phyloP scores from a whole-genome alignment of 345 rosid genomes.

The Eucalyptus decipiens region DNA sequence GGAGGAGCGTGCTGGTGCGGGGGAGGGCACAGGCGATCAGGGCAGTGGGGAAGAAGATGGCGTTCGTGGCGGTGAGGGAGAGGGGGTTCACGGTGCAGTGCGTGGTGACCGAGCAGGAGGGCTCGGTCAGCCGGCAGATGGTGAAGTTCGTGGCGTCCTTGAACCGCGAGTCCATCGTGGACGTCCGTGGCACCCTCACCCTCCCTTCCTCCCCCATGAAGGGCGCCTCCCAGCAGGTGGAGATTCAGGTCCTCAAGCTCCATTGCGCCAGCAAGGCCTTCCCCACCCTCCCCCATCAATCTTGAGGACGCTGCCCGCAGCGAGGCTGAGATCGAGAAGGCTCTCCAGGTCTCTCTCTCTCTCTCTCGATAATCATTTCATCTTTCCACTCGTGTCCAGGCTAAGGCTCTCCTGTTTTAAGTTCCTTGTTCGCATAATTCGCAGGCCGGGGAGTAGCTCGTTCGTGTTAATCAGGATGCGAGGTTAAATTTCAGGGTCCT shows the following conservation, averaged over 20 bases:
- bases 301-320: slow-evolving; percentile 81
- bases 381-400: background rate
- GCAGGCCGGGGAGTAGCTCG: slow-evolving; percentile 48
- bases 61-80: slow-evolving; percentile 55
- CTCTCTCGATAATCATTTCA: background rate
- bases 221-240: slow-evolving; percentile 62
- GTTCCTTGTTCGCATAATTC: background rate
- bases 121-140: slow-evolving; percentile 47
- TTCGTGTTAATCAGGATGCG: slow-evolving; percentile 70
- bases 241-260: slow-evolving; percentile 46
- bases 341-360: background rate
- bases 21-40: slow-evolving; percentile 54
- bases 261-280: slow-evolving; percentile 51
- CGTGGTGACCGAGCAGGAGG: slow-evolving; percentile 33
- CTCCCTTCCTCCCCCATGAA: slow-evolving; percentile 35
- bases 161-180: slow-evolving; percentile 58
- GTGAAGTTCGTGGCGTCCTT: slow-evolving; percentile 38
- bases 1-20: slow-evolving; percentile 33
- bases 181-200: slow-evolving; percentile 38
- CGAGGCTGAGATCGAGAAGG: slow-evolving; percentile 56
- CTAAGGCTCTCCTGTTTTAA: background rate
- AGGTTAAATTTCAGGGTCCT: slow-evolving; percentile 64
- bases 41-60: slow-evolving; percentile 33
- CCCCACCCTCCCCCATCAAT: slow-evolving; percentile 45
- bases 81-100: slow-evolving; percentile 68